These are phyloP conservation scores for Aspergillus leporis DNA, from an alignment of 495 filamentous ascomycete genomes.

Conservation along the genomic window DNA sequence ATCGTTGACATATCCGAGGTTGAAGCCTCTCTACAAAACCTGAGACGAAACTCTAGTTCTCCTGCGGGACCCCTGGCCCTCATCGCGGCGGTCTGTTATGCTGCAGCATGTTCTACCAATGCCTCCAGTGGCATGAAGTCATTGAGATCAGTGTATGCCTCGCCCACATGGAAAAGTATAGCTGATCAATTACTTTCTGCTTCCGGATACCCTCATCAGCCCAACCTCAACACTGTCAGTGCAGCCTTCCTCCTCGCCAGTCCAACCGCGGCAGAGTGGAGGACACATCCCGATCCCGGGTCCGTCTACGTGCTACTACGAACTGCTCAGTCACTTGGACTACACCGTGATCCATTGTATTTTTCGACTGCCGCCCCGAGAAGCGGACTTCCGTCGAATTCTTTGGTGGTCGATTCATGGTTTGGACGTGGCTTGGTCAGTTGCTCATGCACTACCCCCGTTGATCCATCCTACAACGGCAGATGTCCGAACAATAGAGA, in stretches of 20 bases:
- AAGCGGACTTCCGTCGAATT: neutral
- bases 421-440: neutral
- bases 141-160: neutral
- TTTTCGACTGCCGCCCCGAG: neutral
- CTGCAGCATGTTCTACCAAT: neutral
- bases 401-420: neutral
- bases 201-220: neutral
- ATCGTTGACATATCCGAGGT: neutral
- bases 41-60: neutral
- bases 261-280: neutral
- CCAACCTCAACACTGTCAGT: constrained; percentile 1
- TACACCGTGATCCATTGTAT: neutral
- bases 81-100: neutral
- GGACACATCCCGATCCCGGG: neutral
- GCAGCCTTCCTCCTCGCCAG: neutral
- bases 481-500: neutral
- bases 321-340: constrained; percentile 1
- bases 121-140: neutral
- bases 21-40: neutral
- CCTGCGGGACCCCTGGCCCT: neutral
- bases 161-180: neutral
- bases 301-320: neutral
- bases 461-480: neutral
- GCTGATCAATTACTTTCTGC: neutral
- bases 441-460: neutral